phyloP scores from a whole-genome alignment of 1,284 basidiomycete genomes.

The Tausonia pullulans region DNA sequence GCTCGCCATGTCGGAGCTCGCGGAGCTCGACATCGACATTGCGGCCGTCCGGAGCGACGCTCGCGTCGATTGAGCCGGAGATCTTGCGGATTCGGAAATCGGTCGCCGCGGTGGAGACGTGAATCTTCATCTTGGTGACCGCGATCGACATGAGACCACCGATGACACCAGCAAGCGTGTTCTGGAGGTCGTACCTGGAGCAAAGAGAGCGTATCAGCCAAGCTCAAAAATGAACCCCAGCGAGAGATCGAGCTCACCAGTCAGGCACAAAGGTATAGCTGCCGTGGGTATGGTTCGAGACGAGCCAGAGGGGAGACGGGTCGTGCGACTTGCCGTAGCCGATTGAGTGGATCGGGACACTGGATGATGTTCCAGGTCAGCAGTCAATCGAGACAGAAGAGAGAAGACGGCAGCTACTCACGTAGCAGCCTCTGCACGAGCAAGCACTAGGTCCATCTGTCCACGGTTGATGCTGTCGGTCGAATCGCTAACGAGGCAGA shows the following conservation, averaged over 20 bases:
- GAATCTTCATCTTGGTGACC: slow-evolving; percentile 75
- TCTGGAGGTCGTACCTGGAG: slow-evolving; percentile 60
- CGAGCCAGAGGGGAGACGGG: slow-evolving; percentile 94
- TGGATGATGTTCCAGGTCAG: slow-evolving; percentile 12
- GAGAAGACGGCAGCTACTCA: slow-evolving; percentile 21
- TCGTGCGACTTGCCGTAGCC: slow-evolving; percentile 95
- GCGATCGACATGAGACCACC: slow-evolving; percentile 92
- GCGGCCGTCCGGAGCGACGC: slow-evolving; percentile 75
- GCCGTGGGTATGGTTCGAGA: slow-evolving; percentile 92
- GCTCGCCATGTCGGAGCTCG: slow-evolving; percentile 80
- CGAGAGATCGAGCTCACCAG: slow-evolving; percentile 41
- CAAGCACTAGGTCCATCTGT: slow-evolving; percentile 96
- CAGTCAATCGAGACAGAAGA: not conserved
- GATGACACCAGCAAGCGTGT: slow-evolving; percentile 78
- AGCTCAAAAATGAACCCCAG: not conserved
- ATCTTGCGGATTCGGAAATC: slow-evolving; percentile 83
- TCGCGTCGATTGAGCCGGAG: slow-evolving; percentile 66
- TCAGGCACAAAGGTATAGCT: slow-evolving; percentile 97
- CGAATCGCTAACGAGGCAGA: slow-evolving; percentile 86
- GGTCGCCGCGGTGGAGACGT: slow-evolving; percentile 50
- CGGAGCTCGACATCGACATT: slow-evolving; percentile 92
- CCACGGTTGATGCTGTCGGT: slow-evolving; percentile 80
- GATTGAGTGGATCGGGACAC: slow-evolving; percentile 86
- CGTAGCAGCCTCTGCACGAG: slow-evolving; percentile 88
- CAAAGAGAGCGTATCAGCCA: not conserved